Evolutionary conservation across 768 basidiomycete species (phyloP).

Genomic region (Vishniacozyma victoriae): DNA sequence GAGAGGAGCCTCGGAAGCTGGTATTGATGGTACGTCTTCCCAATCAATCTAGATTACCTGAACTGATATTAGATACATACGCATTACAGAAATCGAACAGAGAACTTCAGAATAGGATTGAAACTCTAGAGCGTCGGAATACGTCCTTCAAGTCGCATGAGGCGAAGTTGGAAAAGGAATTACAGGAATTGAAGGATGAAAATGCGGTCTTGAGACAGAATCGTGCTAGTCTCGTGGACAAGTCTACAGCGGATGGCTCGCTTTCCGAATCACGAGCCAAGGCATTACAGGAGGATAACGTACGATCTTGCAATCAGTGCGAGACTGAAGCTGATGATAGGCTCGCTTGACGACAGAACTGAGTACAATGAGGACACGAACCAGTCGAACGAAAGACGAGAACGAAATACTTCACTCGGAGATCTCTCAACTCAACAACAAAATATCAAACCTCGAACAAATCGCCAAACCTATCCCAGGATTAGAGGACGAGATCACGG

Average conservation of each 20-base stretch:
- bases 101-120: background rate
- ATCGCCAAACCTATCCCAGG: too few species aligned
- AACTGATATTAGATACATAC: background rate
- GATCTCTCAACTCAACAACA: too few species aligned
- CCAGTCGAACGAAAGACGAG: too few species aligned
- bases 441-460: too few species aligned
- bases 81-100: background rate
- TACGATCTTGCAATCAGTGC: too few species aligned
- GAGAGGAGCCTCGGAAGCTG: conserved; percentile 13
- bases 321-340: too few species aligned
- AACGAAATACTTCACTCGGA: too few species aligned
- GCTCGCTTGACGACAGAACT: too few species aligned
- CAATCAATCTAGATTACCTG: background rate
- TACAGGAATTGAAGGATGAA: conserved; percentile 14
- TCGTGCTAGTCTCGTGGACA: conserved; percentile 5
- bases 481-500: too few species aligned
- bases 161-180: background rate
- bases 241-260: conserved; percentile 8
- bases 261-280: conserved; percentile 10
- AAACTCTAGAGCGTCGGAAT: background rate
- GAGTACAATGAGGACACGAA: too few species aligned
- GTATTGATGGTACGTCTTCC: conserved; percentile 5
- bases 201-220: conserved; percentile 14
- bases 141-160: background rate
- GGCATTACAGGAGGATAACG: conserved; percentile 24